Conservation (phyloP, 2,329 filamentous ascomycete genomes). For the Piedraia hortae region DNA sequence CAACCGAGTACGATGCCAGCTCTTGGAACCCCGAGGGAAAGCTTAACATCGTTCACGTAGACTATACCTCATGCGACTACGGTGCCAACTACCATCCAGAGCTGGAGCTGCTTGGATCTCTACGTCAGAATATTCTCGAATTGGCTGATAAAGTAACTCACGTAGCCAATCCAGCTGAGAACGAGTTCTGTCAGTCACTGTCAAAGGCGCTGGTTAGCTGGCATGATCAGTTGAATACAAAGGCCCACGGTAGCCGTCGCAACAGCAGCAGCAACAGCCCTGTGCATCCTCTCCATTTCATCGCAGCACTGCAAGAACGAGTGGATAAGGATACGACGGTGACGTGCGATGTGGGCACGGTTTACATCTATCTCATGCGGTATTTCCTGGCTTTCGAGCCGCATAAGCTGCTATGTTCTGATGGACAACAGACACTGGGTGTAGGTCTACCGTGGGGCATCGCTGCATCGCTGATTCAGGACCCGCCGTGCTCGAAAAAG, state of each 20-base stretch:
- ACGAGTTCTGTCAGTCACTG: constrained; percentile 12
- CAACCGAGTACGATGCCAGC: constrained; percentile 21
- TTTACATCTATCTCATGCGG: constrained; percentile 23
- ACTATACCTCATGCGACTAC: constrained; percentile 17
- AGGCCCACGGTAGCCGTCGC: constrained; percentile 1
- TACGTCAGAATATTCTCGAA: constrained; percentile 16
- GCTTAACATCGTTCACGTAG: constrained; percentile 19
- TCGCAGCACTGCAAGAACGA: constrained; percentile 16
- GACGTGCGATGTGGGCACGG: constrained; percentile 20
- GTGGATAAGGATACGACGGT: constrained; percentile 18
- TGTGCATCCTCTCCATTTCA: constrained; percentile 21
- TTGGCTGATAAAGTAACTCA: constrained; percentile 12
- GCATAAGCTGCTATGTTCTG: constrained; percentile 19
- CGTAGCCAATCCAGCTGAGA: constrained; percentile 13
- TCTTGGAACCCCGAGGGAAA: constrained; percentile 17
- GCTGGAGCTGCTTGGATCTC: constrained; percentile 18
- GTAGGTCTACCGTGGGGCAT: constrained; percentile 24
- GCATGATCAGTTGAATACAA: constrained; percentile 4
- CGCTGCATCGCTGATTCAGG: constrained; percentile 18
- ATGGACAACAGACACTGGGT: constrained; percentile 23
- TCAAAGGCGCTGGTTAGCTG: constrained; percentile 13
- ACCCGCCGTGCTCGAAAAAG: constrained; percentile 17
- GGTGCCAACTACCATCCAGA: constrained; percentile 17
- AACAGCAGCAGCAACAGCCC: constrained; percentile 8
- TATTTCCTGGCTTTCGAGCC: constrained; percentile 20